phyloP scores from a whole-genome alignment of 176 grass and related monocot genomes.

The Bothriochloa decipiens region DNA sequence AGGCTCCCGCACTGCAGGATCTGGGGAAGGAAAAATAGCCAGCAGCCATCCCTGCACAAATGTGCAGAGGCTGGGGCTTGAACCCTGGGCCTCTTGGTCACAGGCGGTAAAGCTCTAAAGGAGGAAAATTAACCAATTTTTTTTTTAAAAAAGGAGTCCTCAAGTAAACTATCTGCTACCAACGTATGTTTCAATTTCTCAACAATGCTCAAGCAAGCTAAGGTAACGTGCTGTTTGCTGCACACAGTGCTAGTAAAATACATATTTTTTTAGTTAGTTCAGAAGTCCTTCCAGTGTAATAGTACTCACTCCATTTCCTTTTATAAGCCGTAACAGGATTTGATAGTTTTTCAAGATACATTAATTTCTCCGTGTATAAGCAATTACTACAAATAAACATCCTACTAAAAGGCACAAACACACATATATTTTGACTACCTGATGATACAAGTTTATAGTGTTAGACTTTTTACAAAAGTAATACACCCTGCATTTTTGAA shows the following conservation, averaged over 20 bases:
- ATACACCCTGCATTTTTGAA: background rate
- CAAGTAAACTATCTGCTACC: background rate
- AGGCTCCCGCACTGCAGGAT: too few species aligned
- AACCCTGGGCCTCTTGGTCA: too few species aligned
- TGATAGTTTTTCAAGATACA: background rate
- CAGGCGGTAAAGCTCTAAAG: too few species aligned
- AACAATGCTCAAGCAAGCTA: conserved; percentile 16
- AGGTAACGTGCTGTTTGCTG: background rate
- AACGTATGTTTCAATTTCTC: background rate
- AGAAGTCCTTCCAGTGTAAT: background rate
- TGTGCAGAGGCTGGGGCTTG: too few species aligned
- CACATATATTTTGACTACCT: background rate
- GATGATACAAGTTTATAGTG: background rate
- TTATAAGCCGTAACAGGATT: background rate
- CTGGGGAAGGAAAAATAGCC: too few species aligned
- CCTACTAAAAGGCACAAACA: background rate
- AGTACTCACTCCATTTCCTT: background rate
- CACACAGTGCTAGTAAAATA: background rate
- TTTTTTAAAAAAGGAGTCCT: background rate
- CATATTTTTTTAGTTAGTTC: conserved; percentile 9
- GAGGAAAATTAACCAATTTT: conserved; percentile 23
- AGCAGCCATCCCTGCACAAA: too few species aligned
- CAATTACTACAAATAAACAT: background rate
- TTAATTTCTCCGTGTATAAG: background rate
- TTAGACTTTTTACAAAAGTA: background rate